These are phyloP conservation scores for Huntiella decipiens DNA, from an alignment of 2,329 filamentous ascomycete genomes.

Conservation along the genomic window DNA sequence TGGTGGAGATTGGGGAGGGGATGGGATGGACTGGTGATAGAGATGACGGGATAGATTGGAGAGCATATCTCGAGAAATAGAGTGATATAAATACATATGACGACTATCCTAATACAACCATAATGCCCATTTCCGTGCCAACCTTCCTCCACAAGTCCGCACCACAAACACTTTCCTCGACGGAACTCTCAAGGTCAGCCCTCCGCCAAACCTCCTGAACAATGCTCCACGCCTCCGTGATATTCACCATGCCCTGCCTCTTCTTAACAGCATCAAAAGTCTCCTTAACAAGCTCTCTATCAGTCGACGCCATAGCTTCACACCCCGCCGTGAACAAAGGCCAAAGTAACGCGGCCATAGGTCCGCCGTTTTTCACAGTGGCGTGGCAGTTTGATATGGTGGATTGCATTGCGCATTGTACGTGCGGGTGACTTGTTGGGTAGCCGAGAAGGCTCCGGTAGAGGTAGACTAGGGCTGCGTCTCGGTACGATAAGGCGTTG, in stretches of 20 bases:
- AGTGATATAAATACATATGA: too few relatives aligned
- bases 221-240: constrained; percentile 39
- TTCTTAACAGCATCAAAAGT: constrained; percentile 34
- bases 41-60: not conserved
- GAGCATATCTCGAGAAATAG: constrained; percentile 3
- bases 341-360: constrained; percentile 46
- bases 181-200: constrained; percentile 19
- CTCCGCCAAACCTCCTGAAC: constrained; percentile 42
- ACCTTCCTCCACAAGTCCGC: constrained; percentile 35
- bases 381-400: constrained; percentile 34
- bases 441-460: constrained; percentile 34
- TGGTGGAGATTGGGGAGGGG: constrained; percentile 30
- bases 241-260: constrained; percentile 47
- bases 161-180: not conserved
- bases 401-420: constrained; percentile 33
- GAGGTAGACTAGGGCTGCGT: constrained; percentile 38
- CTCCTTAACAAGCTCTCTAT: constrained; percentile 30
- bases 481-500: constrained; percentile 40
- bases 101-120: constrained; percentile 38
- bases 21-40: not conserved
- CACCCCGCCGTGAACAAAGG: constrained; percentile 47
- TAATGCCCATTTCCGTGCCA: constrained; percentile 38
- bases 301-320: constrained; percentile 31
- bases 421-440: constrained; percentile 26
- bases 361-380: constrained; percentile 35